A percentile compares a stretch with the other conserved stretches of the same genome.
Conservation (phyloP, 2,329 filamentous ascomycete genomes). For the Pyrenochaeta sp. region DNA sequence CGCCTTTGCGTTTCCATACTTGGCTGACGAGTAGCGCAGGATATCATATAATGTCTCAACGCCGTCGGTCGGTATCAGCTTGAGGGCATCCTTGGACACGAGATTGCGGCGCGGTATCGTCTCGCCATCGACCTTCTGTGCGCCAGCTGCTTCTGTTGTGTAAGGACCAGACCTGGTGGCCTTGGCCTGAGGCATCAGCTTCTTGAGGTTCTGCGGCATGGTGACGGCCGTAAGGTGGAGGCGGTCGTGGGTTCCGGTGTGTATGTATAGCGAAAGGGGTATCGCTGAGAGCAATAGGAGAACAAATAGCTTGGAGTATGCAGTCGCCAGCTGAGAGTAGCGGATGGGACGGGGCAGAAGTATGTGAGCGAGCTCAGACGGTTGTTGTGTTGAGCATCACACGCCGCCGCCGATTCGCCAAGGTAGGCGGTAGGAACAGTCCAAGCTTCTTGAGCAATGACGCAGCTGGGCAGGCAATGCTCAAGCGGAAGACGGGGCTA, state of each 20-base stretch:
- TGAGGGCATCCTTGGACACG: slow-evolving; percentile 74
- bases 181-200: slow-evolving; percentile 58
- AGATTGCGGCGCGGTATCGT: slow-evolving; percentile 82
- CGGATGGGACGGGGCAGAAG: slow-evolving; percentile 15
- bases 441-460: slow-evolving; percentile 28
- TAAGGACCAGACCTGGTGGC: slow-evolving; percentile 73
- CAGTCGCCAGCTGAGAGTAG: slow-evolving; percentile 35
- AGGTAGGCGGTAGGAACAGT: slow-evolving; percentile 11
- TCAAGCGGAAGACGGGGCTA: slow-evolving; percentile 1
- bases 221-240: slow-evolving; percentile 21
- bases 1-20: slow-evolving; percentile 62
- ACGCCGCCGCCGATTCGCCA: slow-evolving; percentile 11
- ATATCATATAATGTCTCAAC: slow-evolving; percentile 83
- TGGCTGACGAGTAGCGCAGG: slow-evolving; percentile 71
- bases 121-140: slow-evolving; percentile 76
- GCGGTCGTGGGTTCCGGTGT: slow-evolving; percentile 9
- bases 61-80: slow-evolving; percentile 71
- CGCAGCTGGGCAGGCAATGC: slow-evolving; percentile 19
- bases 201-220: slow-evolving; percentile 56
- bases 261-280: slow-evolving; percentile 26
- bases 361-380: slow-evolving; percentile 15
- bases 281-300: slow-evolving; percentile 26
- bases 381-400: slow-evolving; percentile 13
- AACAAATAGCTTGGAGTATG: slow-evolving; percentile 15
- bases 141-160: slow-evolving; percentile 75